Evolutionary conservation across 495 filamentous ascomycete species (phyloP).

Genomic region (Amniculicola lignicola): DNA sequence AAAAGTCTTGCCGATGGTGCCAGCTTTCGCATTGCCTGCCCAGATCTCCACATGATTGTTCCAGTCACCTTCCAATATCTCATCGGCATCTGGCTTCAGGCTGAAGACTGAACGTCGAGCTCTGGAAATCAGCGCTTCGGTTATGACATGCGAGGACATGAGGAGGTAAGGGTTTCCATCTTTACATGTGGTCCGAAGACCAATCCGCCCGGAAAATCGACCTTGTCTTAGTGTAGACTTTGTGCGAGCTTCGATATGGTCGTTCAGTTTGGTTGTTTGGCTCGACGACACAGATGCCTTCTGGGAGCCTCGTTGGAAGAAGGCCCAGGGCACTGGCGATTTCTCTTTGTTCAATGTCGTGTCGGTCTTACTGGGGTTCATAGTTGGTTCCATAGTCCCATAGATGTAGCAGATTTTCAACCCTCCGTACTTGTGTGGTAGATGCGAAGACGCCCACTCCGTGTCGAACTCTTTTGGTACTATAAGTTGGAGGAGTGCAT

Average conservation of each 20-base stretch:
- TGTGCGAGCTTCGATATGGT: constrained; percentile 13
- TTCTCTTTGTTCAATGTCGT: constrained; percentile 2
- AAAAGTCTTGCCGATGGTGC: constrained; percentile 8
- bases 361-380: constrained; percentile 3
- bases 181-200: constrained; percentile 1
- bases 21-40: constrained; percentile 14
- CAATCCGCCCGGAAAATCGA: constrained; percentile 5
- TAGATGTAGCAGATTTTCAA: constrained; percentile 11
- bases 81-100: not conserved
- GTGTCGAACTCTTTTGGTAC: constrained; percentile 15
- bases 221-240: not conserved
- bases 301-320: not conserved
- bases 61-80: constrained; percentile 10
- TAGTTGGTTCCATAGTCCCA: constrained; percentile 13
- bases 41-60: constrained; percentile 24
- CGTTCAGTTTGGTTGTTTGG: constrained; percentile 5
- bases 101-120: not conserved
- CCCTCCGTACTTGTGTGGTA: constrained; percentile 21
- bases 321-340: not conserved
- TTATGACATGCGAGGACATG: constrained; percentile 21
- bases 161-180: constrained; percentile 5
- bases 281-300: not conserved
- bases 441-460: constrained; percentile 9
- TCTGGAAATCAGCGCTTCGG: constrained; percentile 11
- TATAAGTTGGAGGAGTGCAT: constrained; percentile 13